Evolutionary conservation across 1,284 basidiomycete species (phyloP), one percentile per base, ranked within the genome.

Genomic region (Irpex lacteus): DNA sequence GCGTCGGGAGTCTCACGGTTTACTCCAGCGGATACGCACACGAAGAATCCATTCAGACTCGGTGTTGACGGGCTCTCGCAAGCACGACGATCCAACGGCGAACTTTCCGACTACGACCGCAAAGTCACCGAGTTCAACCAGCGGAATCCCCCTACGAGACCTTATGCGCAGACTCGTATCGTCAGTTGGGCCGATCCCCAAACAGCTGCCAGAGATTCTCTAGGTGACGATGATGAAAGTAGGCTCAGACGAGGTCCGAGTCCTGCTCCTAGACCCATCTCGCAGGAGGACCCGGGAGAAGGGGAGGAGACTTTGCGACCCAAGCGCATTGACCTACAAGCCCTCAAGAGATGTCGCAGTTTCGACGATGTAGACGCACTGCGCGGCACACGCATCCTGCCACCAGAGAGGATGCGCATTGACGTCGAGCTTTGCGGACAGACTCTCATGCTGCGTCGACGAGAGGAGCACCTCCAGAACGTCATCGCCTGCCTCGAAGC

Each of bases 371-470:
- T 84, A 1, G 69, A 75, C 21, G 80, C 81, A 15, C 77, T 85
- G 66, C 75, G 73, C 50, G 76, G 75, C 53, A 72, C 81, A 59
- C 78, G 78, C 32, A 76, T 87, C 7, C 72, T 91, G 34, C 80
- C 82, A 4, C 66, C 81, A 11, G 87, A 91, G 59, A 79, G 82
- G 69, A 88, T 92, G 88, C 82, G 82, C 60, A 85, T 90, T 56
- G 91, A 92, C 69, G 90, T 92, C 44, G 90, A 89, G 68, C 78
- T 92, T n/a, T 87, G 86, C 70, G 89, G 87, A 2, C 87, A 92
- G 71, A 73, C 89, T 57, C 78, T 92, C 34, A 82, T 89, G 66
- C 86, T 91, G 85, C 76, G 75, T 40, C 78, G 90, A 54, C 81
- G 91, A 67, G 86, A 89, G 71, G 77, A 80, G 64, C 89, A 85